Base-by-base conservation (phyloP, 140 eudicot genomes). In the Eryngium alpinum region DNA sequence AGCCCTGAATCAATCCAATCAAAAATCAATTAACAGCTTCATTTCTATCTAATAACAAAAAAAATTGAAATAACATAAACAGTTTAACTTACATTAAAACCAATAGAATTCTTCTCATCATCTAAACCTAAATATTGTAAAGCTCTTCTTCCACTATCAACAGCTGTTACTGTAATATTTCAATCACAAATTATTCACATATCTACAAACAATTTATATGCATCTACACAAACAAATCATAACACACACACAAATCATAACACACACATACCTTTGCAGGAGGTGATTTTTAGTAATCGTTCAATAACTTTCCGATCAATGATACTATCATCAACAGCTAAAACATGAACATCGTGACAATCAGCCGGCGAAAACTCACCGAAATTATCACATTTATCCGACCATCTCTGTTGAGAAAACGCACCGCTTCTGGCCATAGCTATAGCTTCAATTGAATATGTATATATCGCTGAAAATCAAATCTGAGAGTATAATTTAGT, bases 61-160 rank as follows among this genome's bases (percentile, higher is more conserved):
- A 1, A 16, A 7, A 34, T 32, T 1, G 5, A 0, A 16, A 70
- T 22, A 72, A 22, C 53, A 43, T 19, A 72, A 72, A 43, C 27
- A 78, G 24, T 9, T 29, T 16, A 1, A 78, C 92, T 87, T 77
- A 92, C 97, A 89, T 90, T 87, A 78, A 92, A 83, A 78, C 88
- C 90, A 84, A 84, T 90, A 65, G 97, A 78, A 56, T 83, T 85
- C 73, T 92, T 85, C 53, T 91, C 94, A 38, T 89, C 97, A 84
- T 90, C 96, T 33, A 94, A 83, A 22, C 98, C 98, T 31, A 94
- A 75, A 78, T 85, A 92, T 77, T 92, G 91, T 79, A 92, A 73
- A 83, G 98, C 98, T 88, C 94, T 92, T 78, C 85, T 85, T 63
- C 98, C 98, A 87, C 97, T 94, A 70, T 94, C 98, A 62, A 92